These are phyloP conservation scores for Quercus glauca DNA, from an alignment of 306 rosid species.

Conservation along the genomic window DNA sequence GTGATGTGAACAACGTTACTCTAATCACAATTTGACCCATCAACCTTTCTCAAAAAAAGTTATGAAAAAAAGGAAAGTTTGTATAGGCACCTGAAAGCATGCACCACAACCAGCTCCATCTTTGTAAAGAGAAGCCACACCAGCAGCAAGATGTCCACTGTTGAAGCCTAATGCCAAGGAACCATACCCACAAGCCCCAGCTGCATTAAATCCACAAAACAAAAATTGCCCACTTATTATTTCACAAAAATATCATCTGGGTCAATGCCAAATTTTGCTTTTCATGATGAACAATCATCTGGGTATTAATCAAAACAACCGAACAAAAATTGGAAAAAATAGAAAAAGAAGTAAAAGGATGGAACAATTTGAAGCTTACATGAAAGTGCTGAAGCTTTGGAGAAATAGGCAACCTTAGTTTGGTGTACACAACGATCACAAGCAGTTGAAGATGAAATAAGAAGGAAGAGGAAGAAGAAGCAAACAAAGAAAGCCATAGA, in stretches of 20 bases:
- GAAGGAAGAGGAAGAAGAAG: conserved; percentile 34
- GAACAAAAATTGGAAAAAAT: background rate
- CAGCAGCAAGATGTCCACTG: conserved; percentile 65
- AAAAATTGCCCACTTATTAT: conserved; percentile 16
- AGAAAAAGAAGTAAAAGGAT: background rate
- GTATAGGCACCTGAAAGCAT: conserved; percentile 61
- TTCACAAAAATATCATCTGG: background rate
- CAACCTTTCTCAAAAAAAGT: too few species aligned
- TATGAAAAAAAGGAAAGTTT: background rate
- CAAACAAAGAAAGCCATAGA: conserved; percentile 43
- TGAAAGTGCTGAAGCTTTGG: conserved; percentile 55
- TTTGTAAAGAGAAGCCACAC: conserved; percentile 57
- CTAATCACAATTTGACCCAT: too few species aligned
- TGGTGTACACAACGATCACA: conserved; percentile 72
- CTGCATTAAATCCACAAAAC: conserved; percentile 37
- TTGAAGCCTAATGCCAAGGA: conserved; percentile 49
- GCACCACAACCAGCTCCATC: conserved; percentile 90
- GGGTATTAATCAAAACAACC: background rate
- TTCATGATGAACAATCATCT: background rate
- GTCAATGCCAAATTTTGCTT: background rate
- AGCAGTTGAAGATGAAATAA: conserved; percentile 55
- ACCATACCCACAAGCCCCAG: conserved; percentile 96
- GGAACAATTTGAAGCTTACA: conserved; percentile 27
- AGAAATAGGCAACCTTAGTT: conserved; percentile 58
- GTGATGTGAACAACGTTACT: background rate